Conservation (phyloP, 2,329 filamentous ascomycete species). For the Hypoxylon sp. region DNA sequence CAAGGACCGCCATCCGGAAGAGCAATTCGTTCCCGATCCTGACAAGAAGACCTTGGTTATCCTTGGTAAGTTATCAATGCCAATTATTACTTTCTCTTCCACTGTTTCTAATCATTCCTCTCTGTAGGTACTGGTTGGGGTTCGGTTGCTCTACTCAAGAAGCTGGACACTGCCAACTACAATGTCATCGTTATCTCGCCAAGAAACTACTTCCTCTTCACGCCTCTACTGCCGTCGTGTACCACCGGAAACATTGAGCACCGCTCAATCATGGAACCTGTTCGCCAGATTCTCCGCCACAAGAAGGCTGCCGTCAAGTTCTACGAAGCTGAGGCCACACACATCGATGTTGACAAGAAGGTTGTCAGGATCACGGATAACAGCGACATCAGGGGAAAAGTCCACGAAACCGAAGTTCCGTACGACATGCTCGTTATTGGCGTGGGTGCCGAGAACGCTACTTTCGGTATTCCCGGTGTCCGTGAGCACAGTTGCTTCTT, state of each 20-base stretch:
- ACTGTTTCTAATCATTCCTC: slow-evolving; percentile 39
- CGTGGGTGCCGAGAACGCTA: slow-evolving; percentile 97
- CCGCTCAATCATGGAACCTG: slow-evolving; percentile 99
- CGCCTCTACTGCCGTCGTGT: slow-evolving; percentile 94
- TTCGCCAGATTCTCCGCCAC: slow-evolving; percentile 94
- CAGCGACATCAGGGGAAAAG: slow-evolving; percentile 90
- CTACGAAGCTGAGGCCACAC: slow-evolving; percentile 97
- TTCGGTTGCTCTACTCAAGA: slow-evolving; percentile 96
- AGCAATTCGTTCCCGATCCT: slow-evolving; percentile 84
- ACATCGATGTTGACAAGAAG: slow-evolving; percentile 93
- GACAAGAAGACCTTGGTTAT: slow-evolving; percentile 97
- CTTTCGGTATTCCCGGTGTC: slow-evolving; percentile 96
- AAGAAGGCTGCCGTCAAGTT: slow-evolving; percentile 95
- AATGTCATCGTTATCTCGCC: slow-evolving; percentile 98
- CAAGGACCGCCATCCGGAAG: slow-evolving; percentile 81
- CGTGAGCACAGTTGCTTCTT: slow-evolving; percentile 96
- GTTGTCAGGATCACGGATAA: slow-evolving; percentile 91
- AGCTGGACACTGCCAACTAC: slow-evolving; percentile 98
- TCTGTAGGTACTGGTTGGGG: slow-evolving; percentile 90
- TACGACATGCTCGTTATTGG: slow-evolving; percentile 99
- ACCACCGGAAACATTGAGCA: slow-evolving; percentile 98
- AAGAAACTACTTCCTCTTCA: slow-evolving; percentile 99
- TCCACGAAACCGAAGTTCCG: slow-evolving; percentile 86
- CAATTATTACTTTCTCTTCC: slow-evolving; percentile 15
- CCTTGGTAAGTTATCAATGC: slow-evolving; percentile 73